Evolutionary conservation across 306 rosid species (phyloP).

Genomic region (Glycine soja): DNA sequence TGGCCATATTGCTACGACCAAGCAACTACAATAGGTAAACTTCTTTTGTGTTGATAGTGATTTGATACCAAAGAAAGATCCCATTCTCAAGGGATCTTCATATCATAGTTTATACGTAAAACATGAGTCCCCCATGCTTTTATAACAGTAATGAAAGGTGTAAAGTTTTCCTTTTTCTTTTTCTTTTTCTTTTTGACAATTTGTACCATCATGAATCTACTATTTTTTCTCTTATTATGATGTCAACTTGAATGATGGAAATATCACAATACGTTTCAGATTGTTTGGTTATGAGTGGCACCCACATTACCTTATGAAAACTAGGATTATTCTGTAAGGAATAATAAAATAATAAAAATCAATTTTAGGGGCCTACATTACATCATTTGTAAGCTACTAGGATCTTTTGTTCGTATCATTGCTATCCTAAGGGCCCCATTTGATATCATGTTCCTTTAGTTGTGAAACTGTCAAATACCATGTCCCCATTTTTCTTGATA

Average conservation of each 20-base stretch:
- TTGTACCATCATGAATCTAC: no score
- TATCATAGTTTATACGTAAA: no score
- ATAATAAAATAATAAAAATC: not conserved
- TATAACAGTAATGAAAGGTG: no score
- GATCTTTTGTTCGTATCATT: slow-evolving; percentile 46
- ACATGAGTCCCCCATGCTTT: no score
- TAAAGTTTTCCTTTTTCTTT: no score
- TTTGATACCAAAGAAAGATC: no score
- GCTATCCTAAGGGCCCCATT: slow-evolving; percentile 42
- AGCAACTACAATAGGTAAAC: no score
- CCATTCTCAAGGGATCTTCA: no score
- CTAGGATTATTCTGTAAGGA: slow-evolving; percentile 34
- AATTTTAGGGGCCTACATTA: slow-evolving; percentile 24
- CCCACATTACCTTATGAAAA: slow-evolving; percentile 39
- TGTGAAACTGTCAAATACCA: slow-evolving; percentile 14
- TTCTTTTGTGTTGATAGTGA: no score
- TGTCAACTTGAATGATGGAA: slow-evolving; percentile 43
- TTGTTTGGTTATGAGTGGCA: slow-evolving; percentile 45
- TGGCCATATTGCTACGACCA: no score
- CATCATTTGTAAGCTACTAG: slow-evolving; percentile 13
- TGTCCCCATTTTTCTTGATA: slow-evolving; percentile 35
- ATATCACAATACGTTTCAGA: slow-evolving; percentile 30
- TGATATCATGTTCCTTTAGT: slow-evolving; percentile 42
- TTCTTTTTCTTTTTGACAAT: no score
- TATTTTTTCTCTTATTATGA: no score